Percentiles rank a stretch among this genome's conserved stretches.
Conservation (phyloP, 108 stramenopile species). For the Aureococcus anophagefferens region DNA sequence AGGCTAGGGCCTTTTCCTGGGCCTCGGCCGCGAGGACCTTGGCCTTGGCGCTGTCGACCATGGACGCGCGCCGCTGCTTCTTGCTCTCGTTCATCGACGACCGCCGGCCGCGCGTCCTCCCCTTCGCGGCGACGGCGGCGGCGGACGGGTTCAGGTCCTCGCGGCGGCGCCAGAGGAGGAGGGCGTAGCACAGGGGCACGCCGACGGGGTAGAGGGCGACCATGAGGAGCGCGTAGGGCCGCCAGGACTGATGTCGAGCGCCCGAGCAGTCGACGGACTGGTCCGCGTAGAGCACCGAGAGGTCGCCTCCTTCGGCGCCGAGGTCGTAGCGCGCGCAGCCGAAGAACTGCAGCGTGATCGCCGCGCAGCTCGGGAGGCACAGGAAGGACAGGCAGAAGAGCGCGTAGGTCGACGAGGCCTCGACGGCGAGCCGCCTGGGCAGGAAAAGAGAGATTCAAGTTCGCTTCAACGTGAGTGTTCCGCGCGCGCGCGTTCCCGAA, state of each 20-base stretch:
- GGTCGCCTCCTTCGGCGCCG: background rate
- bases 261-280: background rate
- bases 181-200: conserved; percentile 1
- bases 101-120: too few species aligned
- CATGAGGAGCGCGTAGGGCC: background rate
- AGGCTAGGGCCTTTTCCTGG: too few species aligned
- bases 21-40: too few species aligned
- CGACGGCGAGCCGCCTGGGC: too few species aligned
- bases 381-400: background rate
- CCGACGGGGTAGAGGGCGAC: conserved; percentile 9
- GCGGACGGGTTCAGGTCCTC: conserved; percentile 1
- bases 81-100: too few species aligned
- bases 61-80: conserved; percentile 54
- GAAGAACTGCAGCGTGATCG: background rate
- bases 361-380: background rate
- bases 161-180: background rate
- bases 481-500: too few species aligned
- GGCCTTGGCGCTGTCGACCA: too few species aligned
- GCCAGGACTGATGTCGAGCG: background rate
- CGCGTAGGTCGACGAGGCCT: too few species aligned
- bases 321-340: background rate
- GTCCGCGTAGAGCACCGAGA: background rate
- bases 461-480: too few species aligned
- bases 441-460: too few species aligned
- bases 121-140: too few species aligned